Conservation (phyloP, 257 asterid species). For the Hygrophila difformis region DNA sequence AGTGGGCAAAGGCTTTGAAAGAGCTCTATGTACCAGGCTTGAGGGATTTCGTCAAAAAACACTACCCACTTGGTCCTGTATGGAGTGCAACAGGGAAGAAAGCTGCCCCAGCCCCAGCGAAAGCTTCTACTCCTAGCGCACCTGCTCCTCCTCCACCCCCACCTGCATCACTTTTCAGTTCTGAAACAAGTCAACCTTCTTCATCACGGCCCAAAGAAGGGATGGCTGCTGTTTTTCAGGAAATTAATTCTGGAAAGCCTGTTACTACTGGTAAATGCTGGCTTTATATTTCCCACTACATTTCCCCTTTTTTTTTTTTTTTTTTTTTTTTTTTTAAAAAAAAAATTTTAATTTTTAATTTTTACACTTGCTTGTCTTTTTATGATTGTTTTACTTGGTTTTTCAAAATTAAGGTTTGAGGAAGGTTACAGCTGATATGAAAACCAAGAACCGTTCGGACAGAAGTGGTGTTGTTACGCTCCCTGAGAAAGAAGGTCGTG, state of each 20-base stretch:
- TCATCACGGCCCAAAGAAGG: constrained; percentile 77
- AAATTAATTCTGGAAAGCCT: constrained; percentile 73
- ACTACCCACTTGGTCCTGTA: constrained; percentile 90
- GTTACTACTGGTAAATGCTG: constrained; percentile 61
- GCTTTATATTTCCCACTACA: background rate
- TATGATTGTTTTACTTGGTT: too few species aligned
- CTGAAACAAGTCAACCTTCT: constrained; percentile 63
- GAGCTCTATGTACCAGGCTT: constrained; percentile 88
- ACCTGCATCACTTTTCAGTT: constrained; percentile 69
- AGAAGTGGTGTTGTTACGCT: constrained; percentile 57
- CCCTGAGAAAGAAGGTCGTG: constrained; percentile 47
- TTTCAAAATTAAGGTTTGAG: constrained; percentile 48
- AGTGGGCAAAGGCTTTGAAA: constrained; percentile 95
- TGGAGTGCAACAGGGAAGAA: constrained; percentile 79
- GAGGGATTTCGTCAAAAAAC: constrained; percentile 86
- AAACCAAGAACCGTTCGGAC: constrained; percentile 76
- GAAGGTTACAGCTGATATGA: constrained; percentile 94
- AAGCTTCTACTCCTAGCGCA: constrained; percentile 44
- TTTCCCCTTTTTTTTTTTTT: too few species aligned
- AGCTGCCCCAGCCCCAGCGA: constrained; percentile 40
- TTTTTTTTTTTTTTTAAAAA: too few species aligned
- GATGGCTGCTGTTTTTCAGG: constrained; percentile 92
- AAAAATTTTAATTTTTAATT: too few species aligned
- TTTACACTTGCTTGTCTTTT: too few species aligned
- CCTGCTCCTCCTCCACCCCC: constrained; percentile 94